Evolutionary conservation across 73 alveolate species (phyloP).

Genomic region (Symbiodinium pilosum): DNA sequence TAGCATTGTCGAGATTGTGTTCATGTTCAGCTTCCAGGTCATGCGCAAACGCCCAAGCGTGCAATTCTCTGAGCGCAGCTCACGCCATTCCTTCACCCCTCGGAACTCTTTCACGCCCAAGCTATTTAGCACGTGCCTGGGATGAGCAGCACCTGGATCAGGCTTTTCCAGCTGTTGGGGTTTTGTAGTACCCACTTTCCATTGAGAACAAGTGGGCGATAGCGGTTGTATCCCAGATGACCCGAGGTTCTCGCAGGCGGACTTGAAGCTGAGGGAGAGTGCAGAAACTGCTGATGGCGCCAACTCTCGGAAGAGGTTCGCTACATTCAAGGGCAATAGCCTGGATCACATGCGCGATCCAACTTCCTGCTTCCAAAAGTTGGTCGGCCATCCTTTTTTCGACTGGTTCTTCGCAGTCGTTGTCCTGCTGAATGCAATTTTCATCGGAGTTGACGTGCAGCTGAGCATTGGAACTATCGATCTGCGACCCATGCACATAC

Average conservation of each 20-base stretch:
- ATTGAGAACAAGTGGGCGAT: no score
- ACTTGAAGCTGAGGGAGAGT: background rate
- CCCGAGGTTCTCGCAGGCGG: conserved; percentile 8
- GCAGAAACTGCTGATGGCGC: background rate
- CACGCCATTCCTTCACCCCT: background rate
- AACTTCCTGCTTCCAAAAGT: background rate
- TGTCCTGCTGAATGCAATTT: background rate
- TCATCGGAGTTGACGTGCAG: conserved; percentile 14
- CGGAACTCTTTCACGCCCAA: background rate
- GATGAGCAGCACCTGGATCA: background rate
- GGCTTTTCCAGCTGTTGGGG: no score
- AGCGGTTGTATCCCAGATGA: no score
- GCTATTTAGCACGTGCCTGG: background rate
- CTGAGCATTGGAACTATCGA: background rate
- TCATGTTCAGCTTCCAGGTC: no score
- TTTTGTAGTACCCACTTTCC: no score
- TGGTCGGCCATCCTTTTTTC: background rate
- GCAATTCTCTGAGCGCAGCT: conserved; percentile 12
- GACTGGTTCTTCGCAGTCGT: background rate
- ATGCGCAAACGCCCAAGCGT: background rate
- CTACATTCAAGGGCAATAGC: background rate
- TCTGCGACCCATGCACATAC: background rate
- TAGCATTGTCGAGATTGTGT: no score
- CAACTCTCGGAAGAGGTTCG: background rate
- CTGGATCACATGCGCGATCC: background rate